Evolutionary conservation across 306 rosid genomes (phyloP), one percentile per base, ranked within the genome.

Genomic region (Cucurbita pepo): DNA sequence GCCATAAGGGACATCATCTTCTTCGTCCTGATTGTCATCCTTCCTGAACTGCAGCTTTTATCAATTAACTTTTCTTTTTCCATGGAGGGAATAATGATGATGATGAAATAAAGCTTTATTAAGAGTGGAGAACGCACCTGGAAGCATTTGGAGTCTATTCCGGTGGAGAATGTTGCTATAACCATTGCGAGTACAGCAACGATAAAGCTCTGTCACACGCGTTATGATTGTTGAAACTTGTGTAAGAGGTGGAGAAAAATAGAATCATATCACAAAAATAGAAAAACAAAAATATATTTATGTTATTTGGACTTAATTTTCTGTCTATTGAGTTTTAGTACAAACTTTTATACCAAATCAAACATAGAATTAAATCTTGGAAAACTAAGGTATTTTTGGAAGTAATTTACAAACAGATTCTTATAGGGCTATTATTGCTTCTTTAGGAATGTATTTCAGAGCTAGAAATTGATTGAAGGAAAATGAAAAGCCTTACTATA

Each of bases 1-100:
- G 74, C 99, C 99, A 55, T 95, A 95, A 30, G 97, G 99, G 62
- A 88, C 92, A 78, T 86, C 97, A 78, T 91, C 96, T 82, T 85
- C 96, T 79, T 85, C 96, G 15, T 80, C 80, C 34, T 73, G 86
- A 0, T 77, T 77, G 57, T 84, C 88, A 22, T 81, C 81, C 75
- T 86, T 89, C 88, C 82, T 86, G 79, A 85, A 74, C 97, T 91
- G 91, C 82, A 83, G 75, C 43, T 62, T 65, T 37, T 21, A 65
- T 85, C 77, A 83, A 82, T 34, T 64, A 41, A 69, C 59, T 1
- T n/a, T 50, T 5, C n/a, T 40, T 18, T 34, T 69, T 71, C 15
- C 71, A 44, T 64, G 72, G 79, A 34, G 59, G 60, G 78, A 61
- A 75, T 16, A 61, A 75, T 14, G 61, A 57, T 52, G 1, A 65